Evolutionary conservation across 2,329 filamentous ascomycete species (phyloP), one percentile per base, ranked within the genome.

Genomic region (Beauveria pseudobassiana): DNA sequence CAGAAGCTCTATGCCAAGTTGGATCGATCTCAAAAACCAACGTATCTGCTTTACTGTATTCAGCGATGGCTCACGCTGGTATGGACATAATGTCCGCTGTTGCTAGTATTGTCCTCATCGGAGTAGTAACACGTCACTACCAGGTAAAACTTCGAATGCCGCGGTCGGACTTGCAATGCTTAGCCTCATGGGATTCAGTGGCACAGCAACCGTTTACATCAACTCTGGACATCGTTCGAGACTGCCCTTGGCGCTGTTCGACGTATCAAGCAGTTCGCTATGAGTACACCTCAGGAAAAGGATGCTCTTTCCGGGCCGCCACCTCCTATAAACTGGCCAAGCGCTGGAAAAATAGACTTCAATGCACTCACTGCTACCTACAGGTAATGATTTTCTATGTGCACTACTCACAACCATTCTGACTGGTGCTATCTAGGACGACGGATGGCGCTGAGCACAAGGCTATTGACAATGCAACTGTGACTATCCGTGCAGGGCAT

Each of bases 21-120:
- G 2, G 78, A 66, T 28, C 28, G 58, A 1, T 66, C 65, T 1
- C 64, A 65, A n/a, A 18, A 49, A 3, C 65, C 65, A 6, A 58
- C 49, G 3, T 66, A 80, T 62, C 70, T 78, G 7, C 71, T 80
- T 18, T 76, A 73, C 58, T 73, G 74, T 28, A 74, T 80, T 14
- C 79, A 81, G 63, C 70, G 76, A 34, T 81, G 78, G 78, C 70
- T 80, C 1, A 75, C 70, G 0, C 65, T 80, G 1, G 77, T 1
- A 64, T 80, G 12, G 77, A 80, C 61, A 64, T 80, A 12, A 64
- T 62, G 16, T 58, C 54, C 2, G 56, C 58, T 5, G 71, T 81
- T 28, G 76, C 77, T 0, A 50, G 54, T 4, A 22, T 64, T 3
- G 42, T 63, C 2, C 50, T 67, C 1, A 69, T 75, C 12, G 66